Evolutionary conservation across 1,284 basidiomycete genomes (phyloP).

Genomic region (Naganishia albida): DNA sequence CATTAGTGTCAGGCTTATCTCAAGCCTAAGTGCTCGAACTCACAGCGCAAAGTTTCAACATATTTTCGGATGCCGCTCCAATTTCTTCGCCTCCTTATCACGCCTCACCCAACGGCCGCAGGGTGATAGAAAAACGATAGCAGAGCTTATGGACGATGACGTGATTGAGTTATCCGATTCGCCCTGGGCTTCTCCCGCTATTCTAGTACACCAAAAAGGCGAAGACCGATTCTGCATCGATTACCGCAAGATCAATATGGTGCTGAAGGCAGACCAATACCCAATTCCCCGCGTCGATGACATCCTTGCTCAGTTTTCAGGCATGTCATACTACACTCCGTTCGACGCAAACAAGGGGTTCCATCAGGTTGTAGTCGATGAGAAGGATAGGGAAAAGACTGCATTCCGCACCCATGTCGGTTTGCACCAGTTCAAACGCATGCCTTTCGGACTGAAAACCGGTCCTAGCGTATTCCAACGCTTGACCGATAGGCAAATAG

Average conservation of each 20-base stretch:
- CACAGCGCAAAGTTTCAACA: too few species aligned
- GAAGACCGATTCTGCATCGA: conserved; percentile 49
- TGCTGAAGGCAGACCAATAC: conserved; percentile 49
- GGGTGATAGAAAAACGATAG: conserved; percentile 52
- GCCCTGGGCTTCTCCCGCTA: conserved; percentile 49
- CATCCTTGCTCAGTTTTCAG: conserved; percentile 52
- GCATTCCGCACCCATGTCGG: conserved; percentile 55
- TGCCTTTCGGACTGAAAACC: conserved; percentile 57
- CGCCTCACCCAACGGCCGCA: conserved; percentile 47
- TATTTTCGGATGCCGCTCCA: conserved; percentile 38
- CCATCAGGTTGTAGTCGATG: conserved; percentile 51
- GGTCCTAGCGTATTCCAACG: conserved; percentile 56
- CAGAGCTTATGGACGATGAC: conserved; percentile 44
- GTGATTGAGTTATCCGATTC: conserved; percentile 51
- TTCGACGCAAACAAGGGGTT: conserved; percentile 56
- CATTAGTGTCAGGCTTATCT: too few species aligned
- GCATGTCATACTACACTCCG: conserved; percentile 49
- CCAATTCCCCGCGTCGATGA: conserved; percentile 54
- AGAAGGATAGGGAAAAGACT: conserved; percentile 49
- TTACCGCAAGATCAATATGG: conserved; percentile 49
- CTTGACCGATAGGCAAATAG: conserved; percentile 55
- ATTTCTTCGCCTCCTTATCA: conserved; percentile 42
- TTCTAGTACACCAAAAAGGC: conserved; percentile 48
- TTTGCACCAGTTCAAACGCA: conserved; percentile 54
- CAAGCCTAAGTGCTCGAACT: too few species aligned